A percentile compares a stretch with the other conserved stretches of the same genome.
Conservation (phyloP, 768 basidiomycete genomes). For the Kondoa subrosea region DNA sequence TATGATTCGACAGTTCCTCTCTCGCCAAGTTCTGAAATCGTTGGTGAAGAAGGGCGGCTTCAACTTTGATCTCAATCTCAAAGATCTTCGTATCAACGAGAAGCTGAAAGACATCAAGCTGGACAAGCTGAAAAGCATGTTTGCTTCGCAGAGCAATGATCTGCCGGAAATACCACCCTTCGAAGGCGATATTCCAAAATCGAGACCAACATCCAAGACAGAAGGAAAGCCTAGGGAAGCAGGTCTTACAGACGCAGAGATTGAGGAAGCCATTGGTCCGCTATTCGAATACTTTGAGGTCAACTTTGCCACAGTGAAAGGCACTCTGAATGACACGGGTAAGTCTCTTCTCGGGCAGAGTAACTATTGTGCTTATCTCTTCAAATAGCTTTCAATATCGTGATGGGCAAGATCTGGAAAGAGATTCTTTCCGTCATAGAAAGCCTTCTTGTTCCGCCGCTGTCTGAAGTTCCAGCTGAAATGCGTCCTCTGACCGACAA, state of each 20-base stretch:
- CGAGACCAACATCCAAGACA: constrained; percentile 40
- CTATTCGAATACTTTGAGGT: constrained; percentile 93
- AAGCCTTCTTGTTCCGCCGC: constrained; percentile 69
- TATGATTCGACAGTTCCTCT: constrained; percentile 72
- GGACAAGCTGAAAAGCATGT: constrained; percentile 41
- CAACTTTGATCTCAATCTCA: constrained; percentile 20
- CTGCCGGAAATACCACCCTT: constrained; percentile 58
- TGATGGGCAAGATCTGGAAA: constrained; percentile 90
- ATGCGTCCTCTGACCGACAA: constrained; percentile 86
- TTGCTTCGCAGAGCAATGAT: constrained; percentile 36
- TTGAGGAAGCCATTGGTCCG: constrained; percentile 76
- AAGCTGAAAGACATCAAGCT: constrained; percentile 47
- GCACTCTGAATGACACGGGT: constrained; percentile 61
- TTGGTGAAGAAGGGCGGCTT: constrained; percentile 47
- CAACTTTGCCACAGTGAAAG: constrained; percentile 78
- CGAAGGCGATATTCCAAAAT: constrained; percentile 53
- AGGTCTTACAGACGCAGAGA: constrained; percentile 68
- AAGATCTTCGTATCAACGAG: constrained; percentile 28
- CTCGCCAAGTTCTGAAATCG: constrained; percentile 54
- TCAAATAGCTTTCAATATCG: constrained; percentile 42
- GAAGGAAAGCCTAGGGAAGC: constrained; percentile 31
- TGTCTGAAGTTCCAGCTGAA: constrained; percentile 67
- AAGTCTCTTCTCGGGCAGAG: constrained; percentile 36
- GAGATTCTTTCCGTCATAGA: constrained; percentile 77
- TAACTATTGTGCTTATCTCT: not conserved